These are phyloP conservation scores for Microstegium vimineum DNA, from an alignment of 176 grass and related monocot species.

Conservation along the genomic window DNA sequence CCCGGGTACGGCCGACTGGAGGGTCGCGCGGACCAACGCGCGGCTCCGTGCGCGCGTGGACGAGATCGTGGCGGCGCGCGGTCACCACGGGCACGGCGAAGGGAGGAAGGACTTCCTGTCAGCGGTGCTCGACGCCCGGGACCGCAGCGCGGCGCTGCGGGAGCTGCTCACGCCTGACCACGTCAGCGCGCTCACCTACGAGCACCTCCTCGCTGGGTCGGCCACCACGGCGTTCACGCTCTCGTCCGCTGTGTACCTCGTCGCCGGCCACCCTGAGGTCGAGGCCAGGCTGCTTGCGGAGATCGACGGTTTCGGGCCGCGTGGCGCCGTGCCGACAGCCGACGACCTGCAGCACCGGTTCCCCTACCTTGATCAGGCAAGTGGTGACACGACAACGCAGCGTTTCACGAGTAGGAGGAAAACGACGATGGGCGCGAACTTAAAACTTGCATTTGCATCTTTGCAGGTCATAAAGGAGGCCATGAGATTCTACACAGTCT, in stretches of 20 bases:
- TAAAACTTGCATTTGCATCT: neutral
- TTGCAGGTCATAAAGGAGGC: constrained; percentile 62
- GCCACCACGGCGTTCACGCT: constrained; percentile 72
- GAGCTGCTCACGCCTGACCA: constrained; percentile 67
- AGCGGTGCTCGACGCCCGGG: constrained; percentile 56
- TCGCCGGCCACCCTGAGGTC: constrained; percentile 57
- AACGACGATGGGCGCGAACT: neutral
- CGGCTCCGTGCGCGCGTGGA: constrained; percentile 47
- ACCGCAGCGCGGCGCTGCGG: constrained; percentile 29
- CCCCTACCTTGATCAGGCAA: constrained; percentile 69
- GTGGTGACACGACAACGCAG: neutral
- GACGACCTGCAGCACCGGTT: constrained; percentile 53
- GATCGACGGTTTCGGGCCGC: constrained; percentile 44
- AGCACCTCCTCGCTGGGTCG: constrained; percentile 81
- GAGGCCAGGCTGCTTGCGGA: constrained; percentile 58
- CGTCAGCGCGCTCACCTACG: constrained; percentile 70
- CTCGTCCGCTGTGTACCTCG: constrained; percentile 61
- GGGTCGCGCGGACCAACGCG: constrained; percentile 46
- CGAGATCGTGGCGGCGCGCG: constrained; percentile 46
- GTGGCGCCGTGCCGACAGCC: constrained; percentile 27
- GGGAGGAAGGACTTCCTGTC: constrained; percentile 57
- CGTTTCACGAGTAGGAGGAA: neutral
- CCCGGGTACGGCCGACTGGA: constrained; percentile 52
- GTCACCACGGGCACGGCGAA: neutral
- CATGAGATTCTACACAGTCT: constrained; percentile 69